These are phyloP conservation scores for Globisporangium cylindrosporum DNA, from an alignment of 352 stramenopile genomes.

Conservation along the genomic window DNA sequence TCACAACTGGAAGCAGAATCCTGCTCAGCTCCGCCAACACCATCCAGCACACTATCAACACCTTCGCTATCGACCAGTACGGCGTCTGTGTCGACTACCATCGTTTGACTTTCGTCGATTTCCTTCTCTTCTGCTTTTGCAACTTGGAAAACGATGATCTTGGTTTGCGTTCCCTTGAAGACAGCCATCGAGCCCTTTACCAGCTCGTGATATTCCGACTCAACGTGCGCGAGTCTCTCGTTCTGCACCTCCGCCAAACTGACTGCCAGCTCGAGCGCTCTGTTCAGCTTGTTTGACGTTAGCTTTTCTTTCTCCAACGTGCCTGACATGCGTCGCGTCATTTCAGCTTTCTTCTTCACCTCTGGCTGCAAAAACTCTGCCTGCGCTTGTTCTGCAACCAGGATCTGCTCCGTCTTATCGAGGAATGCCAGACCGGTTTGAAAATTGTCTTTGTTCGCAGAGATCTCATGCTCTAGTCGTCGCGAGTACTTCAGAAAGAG, in stretches of 20 bases:
- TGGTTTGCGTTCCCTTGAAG: conserved; percentile 28
- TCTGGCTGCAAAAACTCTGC: conserved; percentile 49
- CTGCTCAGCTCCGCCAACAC: not conserved
- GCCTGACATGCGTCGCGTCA: conserved; percentile 54
- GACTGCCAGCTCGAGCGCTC: conserved; percentile 47
- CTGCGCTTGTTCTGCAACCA: conserved; percentile 47
- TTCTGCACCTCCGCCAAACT: conserved; percentile 33
- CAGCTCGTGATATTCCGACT: conserved; percentile 52
- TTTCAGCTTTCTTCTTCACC: conserved; percentile 38
- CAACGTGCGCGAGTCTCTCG: conserved; percentile 34
- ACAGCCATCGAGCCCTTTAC: conserved; percentile 27
- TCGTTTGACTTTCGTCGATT: not conserved
- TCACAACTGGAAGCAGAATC: not conserved
- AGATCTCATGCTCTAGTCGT: conserved; percentile 27
- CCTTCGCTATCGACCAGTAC: not conserved
- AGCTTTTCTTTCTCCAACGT: conserved; percentile 62
- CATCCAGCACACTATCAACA: not conserved
- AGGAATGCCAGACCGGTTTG: conserved; percentile 46
- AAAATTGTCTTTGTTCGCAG: conserved; percentile 33
- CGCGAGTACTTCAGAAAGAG: conserved; percentile 37
- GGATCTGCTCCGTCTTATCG: conserved; percentile 44
- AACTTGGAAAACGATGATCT: conserved; percentile 29
- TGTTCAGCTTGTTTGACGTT: conserved; percentile 39
- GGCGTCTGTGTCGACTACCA: not conserved
- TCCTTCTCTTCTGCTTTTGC: conserved; percentile 24